A percentile compares a stretch with the other conserved stretches of the same genome.
Conservation (phyloP, 139 green algal species). For the Parachlorella kessleri region DNA sequence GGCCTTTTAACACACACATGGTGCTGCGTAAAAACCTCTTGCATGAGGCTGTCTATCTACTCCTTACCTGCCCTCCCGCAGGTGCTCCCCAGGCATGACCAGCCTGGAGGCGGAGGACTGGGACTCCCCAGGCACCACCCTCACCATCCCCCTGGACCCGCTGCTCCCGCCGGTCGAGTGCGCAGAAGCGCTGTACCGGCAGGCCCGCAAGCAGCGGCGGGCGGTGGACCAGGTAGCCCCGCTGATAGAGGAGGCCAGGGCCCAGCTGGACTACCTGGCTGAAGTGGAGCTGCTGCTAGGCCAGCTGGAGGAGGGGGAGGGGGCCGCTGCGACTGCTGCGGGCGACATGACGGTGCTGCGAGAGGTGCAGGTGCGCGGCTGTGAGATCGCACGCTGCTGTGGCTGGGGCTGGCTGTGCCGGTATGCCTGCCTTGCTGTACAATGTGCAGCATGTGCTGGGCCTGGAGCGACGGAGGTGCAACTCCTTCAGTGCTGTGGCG, state of each 20-base stretch:
- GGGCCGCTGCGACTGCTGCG: not conserved
- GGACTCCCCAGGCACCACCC: slow-evolving; percentile 61
- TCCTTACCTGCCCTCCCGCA: too few relatives aligned
- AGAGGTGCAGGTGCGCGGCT: slow-evolving; percentile 31
- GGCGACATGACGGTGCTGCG: slow-evolving; percentile 30
- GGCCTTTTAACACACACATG: too few relatives aligned
- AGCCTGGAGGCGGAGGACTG: slow-evolving; percentile 76
- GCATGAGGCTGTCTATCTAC: too few relatives aligned
- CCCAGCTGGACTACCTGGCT: slow-evolving; percentile 43
- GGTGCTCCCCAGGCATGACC: slow-evolving; percentile 21
- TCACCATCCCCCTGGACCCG: slow-evolving; percentile 63
- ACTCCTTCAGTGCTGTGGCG: too few relatives aligned
- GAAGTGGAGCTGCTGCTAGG: slow-evolving; percentile 46
- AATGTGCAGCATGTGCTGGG: too few relatives aligned
- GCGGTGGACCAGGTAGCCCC: slow-evolving; percentile 65
- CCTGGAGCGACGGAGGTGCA: too few relatives aligned
- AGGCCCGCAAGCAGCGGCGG: slow-evolving; percentile 68
- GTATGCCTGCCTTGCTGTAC: too few relatives aligned
- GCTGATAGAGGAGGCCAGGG: slow-evolving; percentile 58
- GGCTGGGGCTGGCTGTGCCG: too few relatives aligned
- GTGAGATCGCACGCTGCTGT: too few relatives aligned
- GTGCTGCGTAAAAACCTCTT: too few relatives aligned
- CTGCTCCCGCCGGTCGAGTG: slow-evolving; percentile 30
- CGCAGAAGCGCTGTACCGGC: slow-evolving; percentile 71
- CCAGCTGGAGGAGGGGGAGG: slow-evolving; percentile 28